Percentiles rank a stretch among this genome's conserved stretches.
phyloP scores from a whole-genome alignment of 2,329 filamentous ascomycete genomes.

The Macrophomina pseudophaseolina region DNA sequence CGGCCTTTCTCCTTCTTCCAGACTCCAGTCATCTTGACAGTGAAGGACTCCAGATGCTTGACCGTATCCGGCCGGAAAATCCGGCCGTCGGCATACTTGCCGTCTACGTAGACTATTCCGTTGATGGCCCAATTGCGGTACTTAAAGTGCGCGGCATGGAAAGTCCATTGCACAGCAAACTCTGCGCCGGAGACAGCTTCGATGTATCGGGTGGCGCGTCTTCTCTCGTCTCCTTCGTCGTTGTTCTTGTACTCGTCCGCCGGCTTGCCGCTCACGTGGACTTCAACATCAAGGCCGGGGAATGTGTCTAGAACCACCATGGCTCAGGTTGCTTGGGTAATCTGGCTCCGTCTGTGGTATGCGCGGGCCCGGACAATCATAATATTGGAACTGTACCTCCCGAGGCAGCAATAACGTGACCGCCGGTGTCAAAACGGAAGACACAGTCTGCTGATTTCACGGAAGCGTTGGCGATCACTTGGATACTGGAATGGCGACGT shows the following conservation, averaged over 20 bases:
- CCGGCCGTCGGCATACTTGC: constrained; percentile 24
- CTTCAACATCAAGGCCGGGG: constrained; percentile 7
- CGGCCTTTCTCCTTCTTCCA: constrained; percentile 16
- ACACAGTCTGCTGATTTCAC: background rate
- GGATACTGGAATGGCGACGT: background rate
- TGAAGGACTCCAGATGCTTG: constrained; percentile 15
- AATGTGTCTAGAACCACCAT: constrained; percentile 7
- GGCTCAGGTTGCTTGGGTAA: background rate
- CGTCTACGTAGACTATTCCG: constrained; percentile 31
- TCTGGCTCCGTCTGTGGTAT: background rate
- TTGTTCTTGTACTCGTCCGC: constrained; percentile 37
- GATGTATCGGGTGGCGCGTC: constrained; percentile 38
- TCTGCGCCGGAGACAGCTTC: constrained; percentile 37
- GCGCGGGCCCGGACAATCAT: background rate
- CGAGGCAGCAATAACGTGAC: constrained; percentile 4
- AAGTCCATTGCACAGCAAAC: constrained; percentile 32
- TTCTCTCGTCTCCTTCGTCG: constrained; percentile 10
- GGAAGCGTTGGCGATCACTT: background rate
- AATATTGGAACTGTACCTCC: background rate
- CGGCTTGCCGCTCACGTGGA: constrained; percentile 27
- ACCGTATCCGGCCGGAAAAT: constrained; percentile 12
- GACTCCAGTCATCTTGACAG: constrained; percentile 18
- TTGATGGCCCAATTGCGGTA: constrained; percentile 29
- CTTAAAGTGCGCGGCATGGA: constrained; percentile 25
- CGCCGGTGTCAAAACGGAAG: background rate